Evolutionary conservation across 345 rosid species (phyloP).

Genomic region (Cardamine resedifolia): DNA sequence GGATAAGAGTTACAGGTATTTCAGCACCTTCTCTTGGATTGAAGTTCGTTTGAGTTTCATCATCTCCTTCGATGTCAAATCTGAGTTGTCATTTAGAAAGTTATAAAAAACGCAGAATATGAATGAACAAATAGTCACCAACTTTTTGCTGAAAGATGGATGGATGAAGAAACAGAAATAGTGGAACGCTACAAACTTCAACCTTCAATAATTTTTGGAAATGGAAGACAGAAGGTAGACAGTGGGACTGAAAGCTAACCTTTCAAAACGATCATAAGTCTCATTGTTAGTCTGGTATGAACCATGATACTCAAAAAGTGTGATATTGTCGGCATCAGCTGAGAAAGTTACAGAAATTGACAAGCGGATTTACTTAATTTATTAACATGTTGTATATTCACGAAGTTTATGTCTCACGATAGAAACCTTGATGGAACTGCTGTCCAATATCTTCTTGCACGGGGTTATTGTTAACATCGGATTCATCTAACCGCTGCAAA

Average conservation of each 20-base stretch:
- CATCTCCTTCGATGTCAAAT: slow-evolving; percentile 75
- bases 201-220: neutral
- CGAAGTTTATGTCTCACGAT: slow-evolving; percentile 4
- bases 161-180: slow-evolving; percentile 7
- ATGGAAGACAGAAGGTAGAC: slow-evolving; percentile 4
- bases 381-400: slow-evolving; percentile 10
- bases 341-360: slow-evolving; percentile 35
- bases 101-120: neutral
- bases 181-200: slow-evolving; percentile 17
- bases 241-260: slow-evolving; percentile 40
- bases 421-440: slow-evolving; percentile 70
- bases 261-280: slow-evolving; percentile 57
- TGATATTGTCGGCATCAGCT: slow-evolving; percentile 77
- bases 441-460: slow-evolving; percentile 47
- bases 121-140: slow-evolving; percentile 18
- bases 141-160: slow-evolving; percentile 17
- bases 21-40: slow-evolving; percentile 49
- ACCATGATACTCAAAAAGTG: slow-evolving; percentile 61
- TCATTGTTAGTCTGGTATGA: slow-evolving; percentile 50
- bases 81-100: slow-evolving; percentile 42
- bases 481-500: slow-evolving; percentile 66
- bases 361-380: neutral
- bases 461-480: slow-evolving; percentile 35
- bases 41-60: slow-evolving; percentile 57
- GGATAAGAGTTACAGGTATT: slow-evolving; percentile 47